phyloP scores from a whole-genome alignment of 306 rosid species.

The Clitoria ternatea region DNA sequence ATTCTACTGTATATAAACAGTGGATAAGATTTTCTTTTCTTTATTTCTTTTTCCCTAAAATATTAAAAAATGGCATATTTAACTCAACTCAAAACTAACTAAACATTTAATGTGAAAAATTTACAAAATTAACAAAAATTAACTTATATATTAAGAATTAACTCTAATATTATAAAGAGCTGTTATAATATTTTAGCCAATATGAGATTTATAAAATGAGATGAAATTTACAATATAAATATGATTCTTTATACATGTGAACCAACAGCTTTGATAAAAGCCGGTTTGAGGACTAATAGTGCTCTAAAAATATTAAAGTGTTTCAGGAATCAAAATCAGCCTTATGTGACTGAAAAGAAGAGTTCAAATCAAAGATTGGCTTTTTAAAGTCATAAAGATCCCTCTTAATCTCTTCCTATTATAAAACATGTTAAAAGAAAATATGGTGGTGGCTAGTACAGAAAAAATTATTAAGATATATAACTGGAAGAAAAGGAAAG shows the following conservation, averaged over 20 bases:
- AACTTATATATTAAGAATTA: too few relatives aligned
- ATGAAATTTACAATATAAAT: background rate
- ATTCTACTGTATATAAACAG: background rate
- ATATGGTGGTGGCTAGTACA: background rate
- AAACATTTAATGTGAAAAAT: too few relatives aligned
- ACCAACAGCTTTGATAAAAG: slow-evolving; percentile 41
- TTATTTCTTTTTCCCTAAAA: too few relatives aligned
- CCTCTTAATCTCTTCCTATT: background rate
- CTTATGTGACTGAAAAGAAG: slow-evolving; percentile 28
- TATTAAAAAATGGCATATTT: too few relatives aligned
- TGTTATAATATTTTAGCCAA: too few relatives aligned
- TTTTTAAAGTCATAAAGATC: slow-evolving; percentile 19
- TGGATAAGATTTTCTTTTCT: background rate
- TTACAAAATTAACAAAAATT: too few relatives aligned
- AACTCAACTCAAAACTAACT: too few relatives aligned
- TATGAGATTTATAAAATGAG: too few relatives aligned
- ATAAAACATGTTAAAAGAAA: slow-evolving; percentile 9
- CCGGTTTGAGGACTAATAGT: slow-evolving; percentile 20
- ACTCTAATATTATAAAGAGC: too few relatives aligned
- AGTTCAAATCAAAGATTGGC: slow-evolving; percentile 19
- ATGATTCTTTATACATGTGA: slow-evolving; percentile 5
- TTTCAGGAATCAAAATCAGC: slow-evolving; percentile 17
- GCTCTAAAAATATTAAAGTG: slow-evolving; percentile 19
- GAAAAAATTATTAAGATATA: background rate
- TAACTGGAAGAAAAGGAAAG: background rate